phyloP scores from a whole-genome alignment of 257 asterid genomes.

The Ehretia macrophylla region DNA sequence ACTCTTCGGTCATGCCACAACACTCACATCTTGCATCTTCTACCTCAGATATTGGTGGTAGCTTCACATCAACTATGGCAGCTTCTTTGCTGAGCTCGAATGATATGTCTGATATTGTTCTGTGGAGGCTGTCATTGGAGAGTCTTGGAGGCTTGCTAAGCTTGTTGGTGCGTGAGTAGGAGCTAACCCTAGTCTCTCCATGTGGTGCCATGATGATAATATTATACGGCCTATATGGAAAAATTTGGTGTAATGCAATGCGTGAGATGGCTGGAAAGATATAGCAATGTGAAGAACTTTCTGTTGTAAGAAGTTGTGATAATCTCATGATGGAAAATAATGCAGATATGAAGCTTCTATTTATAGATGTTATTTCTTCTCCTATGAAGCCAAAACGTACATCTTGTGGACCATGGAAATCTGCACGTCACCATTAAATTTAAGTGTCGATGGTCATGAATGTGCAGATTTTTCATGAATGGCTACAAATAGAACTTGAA shows the following conservation, averaged over 20 bases:
- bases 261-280: neutral
- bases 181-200: slow-evolving; percentile 7
- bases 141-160: slow-evolving; percentile 43
- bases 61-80: slow-evolving; percentile 2
- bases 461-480: slow-evolving; percentile 9
- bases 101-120: slow-evolving; percentile 77
- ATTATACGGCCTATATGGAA: too few relatives aligned
- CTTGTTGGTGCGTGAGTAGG: slow-evolving; percentile 1
- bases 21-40: slow-evolving; percentile 93
- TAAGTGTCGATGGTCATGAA: slow-evolving; percentile 11
- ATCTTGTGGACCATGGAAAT: slow-evolving; percentile 24
- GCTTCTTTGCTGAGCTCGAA: slow-evolving; percentile 39
- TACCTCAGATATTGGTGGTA: slow-evolving; percentile 50
- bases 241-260: too few relatives aligned
- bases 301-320: neutral
- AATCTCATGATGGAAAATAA: neutral
- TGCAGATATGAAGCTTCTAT: neutral
- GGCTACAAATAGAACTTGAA: slow-evolving; percentile 1
- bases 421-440: slow-evolving; percentile 14
- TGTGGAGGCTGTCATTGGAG: slow-evolving; percentile 51
- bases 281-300: neutral
- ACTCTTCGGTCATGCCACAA: slow-evolving; percentile 89
- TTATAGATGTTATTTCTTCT: slow-evolving; percentile 7
- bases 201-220: slow-evolving; percentile 20
- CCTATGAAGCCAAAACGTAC: neutral